These are phyloP conservation scores for Cichorium intybus DNA, from an alignment of 140 eudicot species.

Conservation along the genomic window DNA sequence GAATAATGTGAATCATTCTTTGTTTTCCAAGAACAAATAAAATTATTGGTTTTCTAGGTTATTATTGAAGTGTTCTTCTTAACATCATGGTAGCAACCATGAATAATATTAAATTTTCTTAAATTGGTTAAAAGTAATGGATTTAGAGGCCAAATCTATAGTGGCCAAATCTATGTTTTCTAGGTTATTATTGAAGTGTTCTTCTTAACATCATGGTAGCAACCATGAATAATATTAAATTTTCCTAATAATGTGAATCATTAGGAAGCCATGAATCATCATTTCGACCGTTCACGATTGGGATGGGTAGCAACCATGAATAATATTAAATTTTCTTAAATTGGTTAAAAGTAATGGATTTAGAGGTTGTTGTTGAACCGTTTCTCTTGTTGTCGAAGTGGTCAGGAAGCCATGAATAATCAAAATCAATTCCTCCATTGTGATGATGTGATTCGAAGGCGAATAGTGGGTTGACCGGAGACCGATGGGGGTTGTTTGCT, in stretches of 20 bases:
- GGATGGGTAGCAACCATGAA: constrained; percentile 14
- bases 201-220: no score
- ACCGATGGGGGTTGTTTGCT: no score
- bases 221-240: no score
- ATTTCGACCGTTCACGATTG: not conserved
- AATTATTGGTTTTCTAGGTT: not conserved
- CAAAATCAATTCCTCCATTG: constrained; percentile 19
- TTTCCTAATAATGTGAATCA: no score
- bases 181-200: no score
- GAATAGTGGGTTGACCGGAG: no score
- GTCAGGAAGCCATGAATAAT: constrained; percentile 31
- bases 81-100: constrained; percentile 10
- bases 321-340: not conserved
- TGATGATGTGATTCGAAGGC: constrained; percentile 14
- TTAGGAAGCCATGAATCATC: not conserved
- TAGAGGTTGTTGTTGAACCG: not conserved
- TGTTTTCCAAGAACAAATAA: not conserved
- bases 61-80: not conserved
- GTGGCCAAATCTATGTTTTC: no score
- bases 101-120: not conserved
- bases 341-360: no score
- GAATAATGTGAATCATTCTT: not conserved
- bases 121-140: no score
- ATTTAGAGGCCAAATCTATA: no score
- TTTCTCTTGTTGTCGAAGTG: constrained; percentile 4